phyloP scores from a whole-genome alignment of 1,139 yeast species.

The Yamadazyma friedrichii region DNA sequence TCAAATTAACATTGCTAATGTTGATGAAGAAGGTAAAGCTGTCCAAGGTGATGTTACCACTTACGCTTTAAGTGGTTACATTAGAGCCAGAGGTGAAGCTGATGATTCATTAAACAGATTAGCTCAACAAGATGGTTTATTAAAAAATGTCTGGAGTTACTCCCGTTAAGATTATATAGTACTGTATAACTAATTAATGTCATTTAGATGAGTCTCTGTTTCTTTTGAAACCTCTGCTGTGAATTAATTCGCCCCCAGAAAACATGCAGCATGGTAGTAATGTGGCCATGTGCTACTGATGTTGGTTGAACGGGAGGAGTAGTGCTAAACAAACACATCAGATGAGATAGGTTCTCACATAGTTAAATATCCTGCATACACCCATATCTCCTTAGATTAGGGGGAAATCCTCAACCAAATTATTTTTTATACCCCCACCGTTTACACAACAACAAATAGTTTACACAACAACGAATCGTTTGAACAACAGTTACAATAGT shows the following conservation, averaged over 20 bases:
- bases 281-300: too few relatives aligned
- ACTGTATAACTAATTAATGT: conserved; percentile 26
- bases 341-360: too few relatives aligned
- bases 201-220: conserved; percentile 8
- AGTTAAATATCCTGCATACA: not conserved
- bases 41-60: conserved; percentile 89
- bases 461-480: too few relatives aligned
- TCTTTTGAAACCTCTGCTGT: conserved; percentile 1
- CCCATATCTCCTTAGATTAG: not conserved
- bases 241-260: too few relatives aligned
- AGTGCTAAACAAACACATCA: too few relatives aligned
- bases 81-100: conserved; percentile 79
- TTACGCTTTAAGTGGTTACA: conserved; percentile 96
- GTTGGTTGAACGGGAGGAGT: too few relatives aligned
- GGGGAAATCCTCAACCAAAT: conserved; percentile 1
- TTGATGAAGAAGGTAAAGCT: conserved; percentile 94
- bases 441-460: too few relatives aligned
- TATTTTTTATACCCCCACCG: not conserved
- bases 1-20: conserved; percentile 61
- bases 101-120: conserved; percentile 99
- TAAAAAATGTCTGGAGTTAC: conserved; percentile 98
- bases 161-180: conserved; percentile 69
- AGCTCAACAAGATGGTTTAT: conserved; percentile 98
- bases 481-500: too few relatives aligned
- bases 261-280: too few relatives aligned